Evolutionary conservation across 129 eudicot genomes (phyloP).

Genomic region (Flaveria sonorensis): DNA sequence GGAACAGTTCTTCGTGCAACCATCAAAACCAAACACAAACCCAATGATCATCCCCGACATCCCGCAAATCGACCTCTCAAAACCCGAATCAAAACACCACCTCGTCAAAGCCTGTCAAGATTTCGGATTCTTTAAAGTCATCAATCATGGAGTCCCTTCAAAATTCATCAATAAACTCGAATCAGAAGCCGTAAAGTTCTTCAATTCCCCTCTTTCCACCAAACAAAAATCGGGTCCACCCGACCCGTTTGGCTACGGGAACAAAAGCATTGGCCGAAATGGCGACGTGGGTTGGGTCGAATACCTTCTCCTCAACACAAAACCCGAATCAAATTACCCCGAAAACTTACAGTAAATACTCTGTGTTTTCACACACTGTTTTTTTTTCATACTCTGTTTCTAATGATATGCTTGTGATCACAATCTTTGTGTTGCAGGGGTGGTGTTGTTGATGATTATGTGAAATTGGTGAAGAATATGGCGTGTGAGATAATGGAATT

Average conservation of each 20-base stretch:
- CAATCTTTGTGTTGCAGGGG: constrained; percentile 26
- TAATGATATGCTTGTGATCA: too few species aligned
- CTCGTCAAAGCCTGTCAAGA: constrained; percentile 5
- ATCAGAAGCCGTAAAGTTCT: not conserved
- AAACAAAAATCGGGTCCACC: constrained; percentile 57
- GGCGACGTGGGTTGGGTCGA: constrained; percentile 62
- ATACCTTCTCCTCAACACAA: constrained; percentile 33
- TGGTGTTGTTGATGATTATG: constrained; percentile 42
- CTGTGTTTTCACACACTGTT: not conserved
- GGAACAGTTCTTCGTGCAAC: not conserved
- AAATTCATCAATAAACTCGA: not conserved
- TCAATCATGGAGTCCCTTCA: not conserved
- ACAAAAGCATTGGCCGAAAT: constrained; percentile 55
- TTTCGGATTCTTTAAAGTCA: constrained; percentile 11
- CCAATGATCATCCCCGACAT: not conserved
- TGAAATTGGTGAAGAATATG: constrained; percentile 55
- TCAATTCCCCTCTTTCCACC: constrained; percentile 16
- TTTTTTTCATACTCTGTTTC: not conserved
- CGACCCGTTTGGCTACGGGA: constrained; percentile 70
- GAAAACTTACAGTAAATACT: constrained; percentile 45
- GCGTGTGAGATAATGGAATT: constrained; percentile 61
- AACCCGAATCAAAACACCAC: constrained; percentile 7
- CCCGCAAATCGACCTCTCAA: constrained; percentile 17
- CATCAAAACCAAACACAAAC: not conserved
- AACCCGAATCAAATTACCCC: constrained; percentile 43